A percentile compares a stretch with the other conserved stretches of the same genome.
These are phyloP conservation scores for Salix dunnii DNA, from an alignment of 345 rosid species.

Conservation along the genomic window DNA sequence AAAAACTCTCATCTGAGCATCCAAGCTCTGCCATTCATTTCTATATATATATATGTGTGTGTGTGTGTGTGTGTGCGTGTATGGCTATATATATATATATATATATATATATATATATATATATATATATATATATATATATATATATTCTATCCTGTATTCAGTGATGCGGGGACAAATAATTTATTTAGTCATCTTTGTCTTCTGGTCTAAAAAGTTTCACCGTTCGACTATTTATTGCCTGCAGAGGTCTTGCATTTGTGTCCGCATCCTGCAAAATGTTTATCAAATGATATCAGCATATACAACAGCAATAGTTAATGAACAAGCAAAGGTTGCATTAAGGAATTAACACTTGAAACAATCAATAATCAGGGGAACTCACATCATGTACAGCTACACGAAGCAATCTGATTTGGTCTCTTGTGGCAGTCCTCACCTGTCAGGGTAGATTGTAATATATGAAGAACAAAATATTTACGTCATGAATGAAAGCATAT, in stretches of 20 bases:
- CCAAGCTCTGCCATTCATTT: neutral
- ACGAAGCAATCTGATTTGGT: conserved; percentile 61
- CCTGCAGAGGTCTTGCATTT: conserved; percentile 70
- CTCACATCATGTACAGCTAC: conserved; percentile 83
- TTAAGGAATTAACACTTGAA: too few relatives aligned
- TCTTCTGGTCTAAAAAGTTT: conserved; percentile 42
- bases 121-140: neutral
- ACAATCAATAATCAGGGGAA: neutral
- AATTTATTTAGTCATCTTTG: neutral
- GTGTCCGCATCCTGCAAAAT: conserved; percentile 46
- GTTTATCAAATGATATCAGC: neutral
- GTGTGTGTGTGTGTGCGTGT: too few relatives aligned
- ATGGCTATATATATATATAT: too few relatives aligned
- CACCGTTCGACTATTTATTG: conserved; percentile 38
- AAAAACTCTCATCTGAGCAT: neutral
- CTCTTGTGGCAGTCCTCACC: conserved; percentile 58
- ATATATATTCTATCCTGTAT: neutral
- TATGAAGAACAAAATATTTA: neutral
- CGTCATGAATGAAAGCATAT: neutral
- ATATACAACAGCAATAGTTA: neutral
- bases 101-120: neutral
- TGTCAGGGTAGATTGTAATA: conserved; percentile 8
- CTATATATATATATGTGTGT: too few relatives aligned
- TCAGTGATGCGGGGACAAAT: neutral
- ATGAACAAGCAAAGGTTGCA: neutral